Conservation (phyloP, 441 rosid species). For the Eugenia klotzschiana region DNA sequence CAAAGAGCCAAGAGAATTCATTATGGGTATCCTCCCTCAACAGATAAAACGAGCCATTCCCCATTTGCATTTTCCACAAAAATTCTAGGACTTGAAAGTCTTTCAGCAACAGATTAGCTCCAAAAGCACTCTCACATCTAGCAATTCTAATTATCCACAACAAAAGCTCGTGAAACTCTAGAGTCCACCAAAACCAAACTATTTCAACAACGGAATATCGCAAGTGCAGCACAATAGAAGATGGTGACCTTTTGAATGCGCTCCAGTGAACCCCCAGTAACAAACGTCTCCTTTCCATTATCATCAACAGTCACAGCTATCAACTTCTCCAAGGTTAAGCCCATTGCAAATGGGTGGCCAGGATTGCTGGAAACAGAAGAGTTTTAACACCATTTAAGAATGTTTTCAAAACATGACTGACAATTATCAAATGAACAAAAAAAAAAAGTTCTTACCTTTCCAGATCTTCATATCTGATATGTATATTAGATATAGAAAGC, state of each 20-base stretch:
- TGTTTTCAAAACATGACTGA: background rate
- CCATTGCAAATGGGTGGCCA: constrained; percentile 87
- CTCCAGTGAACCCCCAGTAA: constrained; percentile 69
- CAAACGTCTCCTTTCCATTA: constrained; percentile 81
- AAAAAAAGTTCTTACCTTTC: constrained; percentile 50
- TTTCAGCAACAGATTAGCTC: background rate
- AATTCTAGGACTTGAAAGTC: background rate
- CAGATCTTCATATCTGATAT: constrained; percentile 93
- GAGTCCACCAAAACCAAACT: background rate
- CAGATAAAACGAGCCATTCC: background rate
- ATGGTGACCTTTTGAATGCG: constrained; percentile 61
- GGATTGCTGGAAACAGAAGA: constrained; percentile 51
- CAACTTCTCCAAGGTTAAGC: constrained; percentile 82
- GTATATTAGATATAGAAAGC: constrained; percentile 95
- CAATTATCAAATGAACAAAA: background rate
- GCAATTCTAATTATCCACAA: background rate
- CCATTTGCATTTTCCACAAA: background rate
- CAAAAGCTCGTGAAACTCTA: background rate
- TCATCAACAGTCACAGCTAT: constrained; percentile 91
- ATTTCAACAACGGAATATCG: background rate
- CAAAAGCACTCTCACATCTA: background rate
- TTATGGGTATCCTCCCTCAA: background rate
- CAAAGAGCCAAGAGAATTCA: background rate
- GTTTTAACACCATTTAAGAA: background rate
- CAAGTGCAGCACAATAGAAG: background rate